Evolutionary conservation across 1,139 yeast genomes (phyloP).

Genomic region (Pichia sp.): DNA sequence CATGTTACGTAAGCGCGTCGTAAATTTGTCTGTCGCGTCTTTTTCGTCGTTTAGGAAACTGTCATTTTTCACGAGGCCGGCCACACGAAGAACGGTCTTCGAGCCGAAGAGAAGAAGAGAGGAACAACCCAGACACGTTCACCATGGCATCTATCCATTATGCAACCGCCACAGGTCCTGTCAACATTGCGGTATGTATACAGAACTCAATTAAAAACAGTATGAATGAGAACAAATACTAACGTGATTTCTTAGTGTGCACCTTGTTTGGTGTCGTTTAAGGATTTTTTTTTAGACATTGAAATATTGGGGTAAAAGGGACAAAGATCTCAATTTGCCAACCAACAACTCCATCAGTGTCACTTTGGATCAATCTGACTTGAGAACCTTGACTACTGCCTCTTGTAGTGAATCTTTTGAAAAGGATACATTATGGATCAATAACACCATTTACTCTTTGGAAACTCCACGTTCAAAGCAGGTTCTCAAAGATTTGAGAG

Average conservation of each 20-base stretch:
- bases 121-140: no score
- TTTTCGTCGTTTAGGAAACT: no score
- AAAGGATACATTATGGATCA: conserved; percentile 72
- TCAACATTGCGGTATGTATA: conserved; percentile 60
- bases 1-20: background rate
- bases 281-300: conserved; percentile 25
- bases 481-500: conserved; percentile 69
- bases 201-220: no score
- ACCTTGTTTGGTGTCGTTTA: background rate
- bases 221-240: background rate
- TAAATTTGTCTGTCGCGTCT: background rate
- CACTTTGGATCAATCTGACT: conserved; percentile 81
- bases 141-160: conserved; percentile 32
- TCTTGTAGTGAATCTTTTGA: conserved; percentile 51
- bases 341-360: conserved; percentile 94
- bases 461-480: conserved; percentile 61
- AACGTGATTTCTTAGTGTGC: conserved; percentile 33
- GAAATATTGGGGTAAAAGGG: conserved; percentile 98
- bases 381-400: conserved; percentile 86
- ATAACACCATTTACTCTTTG: conserved; percentile 41
- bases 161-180: conserved; percentile 94
- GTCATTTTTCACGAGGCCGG: no score
- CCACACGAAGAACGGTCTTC: no score
- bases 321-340: conserved; percentile 77
- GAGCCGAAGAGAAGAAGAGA: no score